Conservation (phyloP, 2,329 filamentous ascomycete species). For the Cordyceps javanica region DNA sequence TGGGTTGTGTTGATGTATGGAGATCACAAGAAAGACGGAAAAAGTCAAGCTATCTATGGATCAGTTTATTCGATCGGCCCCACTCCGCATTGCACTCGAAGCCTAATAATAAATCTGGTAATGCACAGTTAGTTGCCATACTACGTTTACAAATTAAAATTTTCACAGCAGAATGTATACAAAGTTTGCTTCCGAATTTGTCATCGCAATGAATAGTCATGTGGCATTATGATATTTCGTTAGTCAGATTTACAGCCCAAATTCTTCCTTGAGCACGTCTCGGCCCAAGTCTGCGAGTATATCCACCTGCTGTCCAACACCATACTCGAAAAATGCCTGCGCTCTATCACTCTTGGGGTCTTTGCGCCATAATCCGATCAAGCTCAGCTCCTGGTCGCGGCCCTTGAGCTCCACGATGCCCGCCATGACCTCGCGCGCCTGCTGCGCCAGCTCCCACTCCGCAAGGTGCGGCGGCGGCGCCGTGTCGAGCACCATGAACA, state of each 20-base stretch:
- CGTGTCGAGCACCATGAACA: slow-evolving; percentile 41
- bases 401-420: slow-evolving; percentile 43
- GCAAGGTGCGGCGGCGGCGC: slow-evolving; percentile 35
- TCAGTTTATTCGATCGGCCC: not conserved
- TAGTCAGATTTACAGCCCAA: not conserved
- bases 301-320: slow-evolving; percentile 42
- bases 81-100: not conserved
- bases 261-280: slow-evolving; percentile 10
- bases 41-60: not conserved
- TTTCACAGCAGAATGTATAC: no score
- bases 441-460: slow-evolving; percentile 39
- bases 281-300: slow-evolving; percentile 41
- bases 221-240: no score
- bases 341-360: slow-evolving; percentile 34
- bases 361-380: slow-evolving; percentile 39
- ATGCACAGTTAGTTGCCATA: not conserved
- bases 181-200: no score
- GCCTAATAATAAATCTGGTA: not conserved
- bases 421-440: slow-evolving; percentile 40
- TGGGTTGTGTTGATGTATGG: not conserved
- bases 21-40: not conserved
- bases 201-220: no score
- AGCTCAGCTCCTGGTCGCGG: slow-evolving; percentile 36
- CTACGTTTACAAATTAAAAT: no score
- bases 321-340: slow-evolving; percentile 42